phyloP scores from a whole-genome alignment of 75 land plant genomes.

The Cunninghamia lanceolata region DNA sequence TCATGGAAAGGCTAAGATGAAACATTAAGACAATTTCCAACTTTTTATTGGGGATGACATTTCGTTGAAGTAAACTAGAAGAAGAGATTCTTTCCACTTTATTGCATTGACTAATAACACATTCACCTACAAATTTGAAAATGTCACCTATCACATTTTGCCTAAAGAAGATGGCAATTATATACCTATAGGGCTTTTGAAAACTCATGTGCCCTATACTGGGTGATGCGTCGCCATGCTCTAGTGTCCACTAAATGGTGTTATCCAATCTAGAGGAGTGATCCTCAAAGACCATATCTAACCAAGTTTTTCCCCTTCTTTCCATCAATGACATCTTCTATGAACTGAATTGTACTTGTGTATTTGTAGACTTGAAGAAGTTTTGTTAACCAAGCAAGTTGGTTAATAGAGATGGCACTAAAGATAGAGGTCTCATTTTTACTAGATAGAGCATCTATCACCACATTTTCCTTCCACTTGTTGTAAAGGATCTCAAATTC shows the following conservation, averaged over 20 bases:
- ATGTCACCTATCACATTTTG: neutral
- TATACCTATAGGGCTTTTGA: neutral
- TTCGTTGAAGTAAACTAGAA: too few species aligned
- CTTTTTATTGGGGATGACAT: constrained; percentile 1
- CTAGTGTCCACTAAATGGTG: neutral
- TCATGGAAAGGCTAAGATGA: constrained; percentile 12
- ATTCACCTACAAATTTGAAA: too few species aligned
- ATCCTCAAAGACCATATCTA: neutral
- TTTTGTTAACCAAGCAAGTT: neutral
- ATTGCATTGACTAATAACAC: too few species aligned
- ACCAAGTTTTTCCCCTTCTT: neutral
- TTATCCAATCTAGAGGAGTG: too few species aligned
- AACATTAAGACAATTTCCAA: constrained; percentile 23
- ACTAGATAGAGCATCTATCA: neutral
- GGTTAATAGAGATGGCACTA: neutral
- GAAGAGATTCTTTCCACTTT: too few species aligned
- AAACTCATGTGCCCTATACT: neutral
- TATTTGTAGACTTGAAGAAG: neutral
- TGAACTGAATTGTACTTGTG: neutral
- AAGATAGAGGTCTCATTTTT: neutral
- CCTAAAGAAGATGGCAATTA: neutral
- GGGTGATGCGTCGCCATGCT: neutral
- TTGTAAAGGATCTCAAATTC: neutral
- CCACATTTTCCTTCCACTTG: neutral
- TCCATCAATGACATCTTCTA: neutral